Conservation (phyloP, 768 basidiomycete genomes). For the Pleurotus citrinopileatus region DNA sequence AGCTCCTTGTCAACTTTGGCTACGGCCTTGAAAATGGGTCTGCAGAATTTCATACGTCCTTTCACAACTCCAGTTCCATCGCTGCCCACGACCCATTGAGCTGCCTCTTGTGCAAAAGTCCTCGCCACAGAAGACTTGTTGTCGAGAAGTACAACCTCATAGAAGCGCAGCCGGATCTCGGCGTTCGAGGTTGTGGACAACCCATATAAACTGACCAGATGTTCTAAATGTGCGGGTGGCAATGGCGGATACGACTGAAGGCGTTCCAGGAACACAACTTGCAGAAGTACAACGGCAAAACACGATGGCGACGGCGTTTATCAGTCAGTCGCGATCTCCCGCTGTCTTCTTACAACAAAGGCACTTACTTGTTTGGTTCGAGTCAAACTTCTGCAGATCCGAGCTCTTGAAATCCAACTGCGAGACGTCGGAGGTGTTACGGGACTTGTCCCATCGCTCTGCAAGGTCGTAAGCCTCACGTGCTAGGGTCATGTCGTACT, state of each 20-base stretch:
- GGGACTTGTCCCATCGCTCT: constrained; percentile 67
- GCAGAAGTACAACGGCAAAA: background rate
- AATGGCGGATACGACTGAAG: constrained; percentile 63
- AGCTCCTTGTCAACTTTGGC: constrained; percentile 48
- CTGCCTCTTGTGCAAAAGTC: constrained; percentile 50
- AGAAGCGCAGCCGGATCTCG: constrained; percentile 79
- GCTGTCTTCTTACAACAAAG: background rate
- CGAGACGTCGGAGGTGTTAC: constrained; percentile 39
- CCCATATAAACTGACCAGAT: constrained; percentile 55
- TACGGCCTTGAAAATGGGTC: constrained; percentile 60
- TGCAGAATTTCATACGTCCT: constrained; percentile 85
- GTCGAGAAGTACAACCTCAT: constrained; percentile 62
- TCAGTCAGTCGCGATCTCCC: background rate
- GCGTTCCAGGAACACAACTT: constrained; percentile 84
- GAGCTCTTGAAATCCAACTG: constrained; percentile 50
- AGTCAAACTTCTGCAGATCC: constrained; percentile 65
- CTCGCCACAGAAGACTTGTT: constrained; percentile 43
- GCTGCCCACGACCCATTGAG: constrained; percentile 66
- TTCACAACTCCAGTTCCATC: constrained; percentile 62
- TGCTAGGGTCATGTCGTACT: constrained; percentile 74
- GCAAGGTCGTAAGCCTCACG: constrained; percentile 70
- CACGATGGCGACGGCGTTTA: constrained; percentile 2
- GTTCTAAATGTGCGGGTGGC: constrained; percentile 53
- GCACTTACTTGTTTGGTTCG: constrained; percentile 71
- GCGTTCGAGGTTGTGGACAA: constrained; percentile 59